These are phyloP conservation scores for Leucaena leucocephala DNA, from an alignment of 306 rosid genomes.

Conservation along the genomic window DNA sequence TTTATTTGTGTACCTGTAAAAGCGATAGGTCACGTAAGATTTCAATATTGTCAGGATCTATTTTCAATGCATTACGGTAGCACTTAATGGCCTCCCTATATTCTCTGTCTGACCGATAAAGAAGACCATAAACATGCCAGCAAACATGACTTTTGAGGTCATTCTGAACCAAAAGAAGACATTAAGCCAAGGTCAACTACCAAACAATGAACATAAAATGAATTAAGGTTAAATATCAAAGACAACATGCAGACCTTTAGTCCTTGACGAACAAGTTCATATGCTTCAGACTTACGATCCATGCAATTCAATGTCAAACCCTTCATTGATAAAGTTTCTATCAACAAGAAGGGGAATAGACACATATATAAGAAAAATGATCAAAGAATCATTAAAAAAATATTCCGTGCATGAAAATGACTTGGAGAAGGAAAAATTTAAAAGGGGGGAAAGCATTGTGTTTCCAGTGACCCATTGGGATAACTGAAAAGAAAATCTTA, in stretches of 20 bases:
- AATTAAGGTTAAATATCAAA: conserved; percentile 23
- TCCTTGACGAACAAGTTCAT: conserved; percentile 89
- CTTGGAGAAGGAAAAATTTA: background rate
- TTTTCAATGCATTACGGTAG: no score
- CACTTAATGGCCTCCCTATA: no score
- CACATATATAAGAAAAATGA: conserved; percentile 8
- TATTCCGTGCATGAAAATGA: background rate
- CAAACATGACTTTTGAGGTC: conserved; percentile 9
- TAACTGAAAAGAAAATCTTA: conserved; percentile 5
- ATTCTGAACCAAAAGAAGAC: conserved; percentile 66
- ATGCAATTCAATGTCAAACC: conserved; percentile 88
- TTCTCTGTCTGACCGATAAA: no score
- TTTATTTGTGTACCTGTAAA: conserved; percentile 60
- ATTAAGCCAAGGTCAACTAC: conserved; percentile 22
- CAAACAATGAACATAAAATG: conserved; percentile 7
- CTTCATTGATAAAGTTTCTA: conserved; percentile 45
- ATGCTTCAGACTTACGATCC: conserved; percentile 97
- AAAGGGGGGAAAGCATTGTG: background rate
- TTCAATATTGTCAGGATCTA: no score
- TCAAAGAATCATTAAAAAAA: conserved; percentile 3
- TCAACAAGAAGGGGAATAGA: conserved; percentile 42
- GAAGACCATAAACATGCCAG: no score
- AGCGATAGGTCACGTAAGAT: conserved; percentile 63
- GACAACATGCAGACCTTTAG: conserved; percentile 59
- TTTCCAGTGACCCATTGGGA: background rate